Evolutionary conservation across 2,329 filamentous ascomycete genomes (phyloP).

Genomic region (Chaetomiaceae sp.): DNA sequence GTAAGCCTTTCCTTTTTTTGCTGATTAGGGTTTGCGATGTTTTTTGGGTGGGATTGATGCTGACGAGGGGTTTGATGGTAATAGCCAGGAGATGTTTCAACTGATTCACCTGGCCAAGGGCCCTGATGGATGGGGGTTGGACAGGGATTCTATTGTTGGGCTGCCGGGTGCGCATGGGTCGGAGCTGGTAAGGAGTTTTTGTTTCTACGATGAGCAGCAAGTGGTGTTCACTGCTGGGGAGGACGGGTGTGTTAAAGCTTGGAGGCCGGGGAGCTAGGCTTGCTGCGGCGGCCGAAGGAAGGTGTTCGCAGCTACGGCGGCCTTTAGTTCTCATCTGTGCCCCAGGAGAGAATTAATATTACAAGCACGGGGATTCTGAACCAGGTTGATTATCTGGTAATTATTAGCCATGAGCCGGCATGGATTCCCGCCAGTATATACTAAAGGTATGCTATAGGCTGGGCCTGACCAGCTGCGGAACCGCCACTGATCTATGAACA

Average conservation of each 20-base stretch:
- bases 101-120: constrained; percentile 55
- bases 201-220: constrained; percentile 58
- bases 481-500: constrained; percentile 15
- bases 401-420: background rate
- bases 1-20: constrained; percentile 45
- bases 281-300: background rate
- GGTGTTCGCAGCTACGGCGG: too few relatives aligned
- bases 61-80: background rate
- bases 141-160: constrained; percentile 52
- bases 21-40: constrained; percentile 27
- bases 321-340: too few relatives aligned
- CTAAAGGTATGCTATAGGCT: constrained; percentile 19
- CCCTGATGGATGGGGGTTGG: constrained; percentile 49
- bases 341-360: too few relatives aligned
- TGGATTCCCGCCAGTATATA: background rate
- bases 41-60: constrained; percentile 14
- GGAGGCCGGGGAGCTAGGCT: constrained; percentile 40
- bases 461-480: constrained; percentile 13
- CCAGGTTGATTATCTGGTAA: background rate
- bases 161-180: constrained; percentile 59
- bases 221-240: constrained; percentile 57
- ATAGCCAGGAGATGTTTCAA: constrained; percentile 54
- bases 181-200: constrained; percentile 61
- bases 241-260: constrained; percentile 55
- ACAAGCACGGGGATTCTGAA: background rate